Evolutionary conservation across 73 alveolate species (phyloP).

Genomic region (Halteria grandinella): DNA sequence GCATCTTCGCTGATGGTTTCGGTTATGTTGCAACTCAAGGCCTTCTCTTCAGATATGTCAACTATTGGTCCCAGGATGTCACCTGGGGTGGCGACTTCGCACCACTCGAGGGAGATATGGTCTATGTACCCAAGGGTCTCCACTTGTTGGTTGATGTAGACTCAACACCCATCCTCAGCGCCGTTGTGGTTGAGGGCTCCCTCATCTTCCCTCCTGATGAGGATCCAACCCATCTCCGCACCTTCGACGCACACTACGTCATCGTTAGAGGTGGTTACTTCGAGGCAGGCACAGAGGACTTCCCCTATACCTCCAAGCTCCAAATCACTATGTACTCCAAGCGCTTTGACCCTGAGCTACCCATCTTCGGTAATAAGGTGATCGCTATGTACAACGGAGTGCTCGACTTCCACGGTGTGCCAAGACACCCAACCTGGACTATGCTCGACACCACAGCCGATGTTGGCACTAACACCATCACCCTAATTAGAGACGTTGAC

Average conservation of each 20-base stretch:
- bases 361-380: conserved; percentile 81
- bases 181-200: conserved; percentile 59
- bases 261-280: conserved; percentile 72
- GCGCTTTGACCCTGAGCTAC: conserved; percentile 66
- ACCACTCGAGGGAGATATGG: conserved; percentile 77
- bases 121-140: conserved; percentile 66
- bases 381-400: conserved; percentile 73
- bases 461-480: conserved; percentile 23
- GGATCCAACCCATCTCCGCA: conserved; percentile 12
- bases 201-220: conserved; percentile 45
- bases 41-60: conserved; percentile 58
- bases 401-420: conserved; percentile 80
- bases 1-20: conserved; percentile 52
- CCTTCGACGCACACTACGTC: conserved; percentile 74
- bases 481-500: conserved; percentile 43
- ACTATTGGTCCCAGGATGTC: conserved; percentile 63
- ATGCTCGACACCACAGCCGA: conserved; percentile 70
- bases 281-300: conserved; percentile 76
- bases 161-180: conserved; percentile 43
- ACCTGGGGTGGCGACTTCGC: conserved; percentile 88
- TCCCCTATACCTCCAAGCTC: conserved; percentile 70
- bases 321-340: conserved; percentile 80
- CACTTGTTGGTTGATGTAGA: conserved; percentile 69
- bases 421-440: conserved; percentile 83
- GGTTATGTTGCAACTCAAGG: conserved; percentile 24